Evolutionary conservation across 257 asterid genomes (phyloP).

Genomic region (Agastache rugosa): DNA sequence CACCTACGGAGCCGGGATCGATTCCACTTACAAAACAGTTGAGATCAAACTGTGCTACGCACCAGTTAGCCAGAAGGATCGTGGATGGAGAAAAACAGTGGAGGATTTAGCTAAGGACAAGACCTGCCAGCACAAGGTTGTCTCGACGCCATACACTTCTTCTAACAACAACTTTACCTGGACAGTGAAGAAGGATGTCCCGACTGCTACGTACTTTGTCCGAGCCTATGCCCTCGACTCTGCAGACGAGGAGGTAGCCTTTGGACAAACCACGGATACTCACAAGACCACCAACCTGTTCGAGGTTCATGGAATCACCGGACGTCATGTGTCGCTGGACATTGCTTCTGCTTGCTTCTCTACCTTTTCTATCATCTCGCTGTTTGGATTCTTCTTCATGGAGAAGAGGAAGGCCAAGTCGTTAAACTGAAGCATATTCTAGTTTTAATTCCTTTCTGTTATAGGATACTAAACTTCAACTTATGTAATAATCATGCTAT

Average conservation of each 20-base stretch:
- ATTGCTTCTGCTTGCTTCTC: conserved; percentile 70
- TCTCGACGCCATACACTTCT: conserved; percentile 45
- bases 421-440: not conserved
- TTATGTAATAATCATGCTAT: too few species aligned
- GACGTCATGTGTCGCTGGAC: conserved; percentile 64
- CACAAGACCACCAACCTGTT: conserved; percentile 56
- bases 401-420: conserved; percentile 62
- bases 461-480: not conserved
- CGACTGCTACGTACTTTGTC: conserved; percentile 66
- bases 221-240: conserved; percentile 61
- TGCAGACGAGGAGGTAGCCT: conserved; percentile 49
- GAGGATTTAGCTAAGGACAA: conserved; percentile 66
- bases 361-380: conserved; percentile 58
- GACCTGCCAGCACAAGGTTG: conserved; percentile 67
- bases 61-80: conserved; percentile 72
- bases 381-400: conserved; percentile 66
- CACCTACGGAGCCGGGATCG: conserved; percentile 42
- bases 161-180: conserved; percentile 50
- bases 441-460: not conserved
- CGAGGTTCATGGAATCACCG: conserved; percentile 51
- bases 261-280: conserved; percentile 63
- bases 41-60: conserved; percentile 70
- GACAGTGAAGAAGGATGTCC: conserved; percentile 54
- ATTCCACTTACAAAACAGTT: conserved; percentile 54
- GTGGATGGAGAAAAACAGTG: conserved; percentile 73